Evolutionary conservation across 495 filamentous ascomycete genomes (phyloP), one percentile per base, ranked within the genome.

Genomic region (Terfezia claveryi): DNA sequence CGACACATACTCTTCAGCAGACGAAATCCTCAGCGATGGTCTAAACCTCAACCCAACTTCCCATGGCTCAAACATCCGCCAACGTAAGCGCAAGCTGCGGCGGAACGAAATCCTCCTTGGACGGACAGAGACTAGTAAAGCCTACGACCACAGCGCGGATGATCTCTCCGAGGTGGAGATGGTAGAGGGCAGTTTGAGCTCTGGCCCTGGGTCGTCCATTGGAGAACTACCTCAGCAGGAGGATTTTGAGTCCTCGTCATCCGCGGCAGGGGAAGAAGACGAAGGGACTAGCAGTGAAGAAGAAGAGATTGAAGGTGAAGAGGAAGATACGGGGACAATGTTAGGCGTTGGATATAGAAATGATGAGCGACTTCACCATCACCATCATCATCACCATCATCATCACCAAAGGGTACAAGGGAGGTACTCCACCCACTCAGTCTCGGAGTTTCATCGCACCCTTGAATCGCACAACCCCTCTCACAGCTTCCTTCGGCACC

Each of bases 21-120:
- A 93, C 53, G 87, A 94, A 55, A 83, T 93, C 60, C 81, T 92
- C 53, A 88, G 83, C 12, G 87, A 84, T 9, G 85, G 86, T 12
- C 76, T 94, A 14, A 32, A 4, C 4, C 27, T 32, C 27, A 32
- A 32, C 27, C 7, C 27, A 32, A 9, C 14, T 9, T 5, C 41
- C 14, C 14, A 4, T 14, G 41, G 41, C 17, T 46, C 8, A 20
- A 46, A 14, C 14, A 46, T 46, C 14, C 41, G 17, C 17, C 41
- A 46, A 46, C 41, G 41, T 14, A 46, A 46, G 8, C 12, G 41
- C 12, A 46, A 46, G 41, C 12, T 14, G 2, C 41, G 41, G 4
- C 12, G 41, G 17, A 20, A 14, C 41, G 41, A 46, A 20, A 46
- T 46, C 41, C 41, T 20, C 4, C 41, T 9, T 46, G 41, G 14